A percentile compares a stretch with the other conserved stretches of the same genome.
phyloP scores from a whole-genome alignment of 148 eudicot species.

The Fagopyrum homotropicum region DNA sequence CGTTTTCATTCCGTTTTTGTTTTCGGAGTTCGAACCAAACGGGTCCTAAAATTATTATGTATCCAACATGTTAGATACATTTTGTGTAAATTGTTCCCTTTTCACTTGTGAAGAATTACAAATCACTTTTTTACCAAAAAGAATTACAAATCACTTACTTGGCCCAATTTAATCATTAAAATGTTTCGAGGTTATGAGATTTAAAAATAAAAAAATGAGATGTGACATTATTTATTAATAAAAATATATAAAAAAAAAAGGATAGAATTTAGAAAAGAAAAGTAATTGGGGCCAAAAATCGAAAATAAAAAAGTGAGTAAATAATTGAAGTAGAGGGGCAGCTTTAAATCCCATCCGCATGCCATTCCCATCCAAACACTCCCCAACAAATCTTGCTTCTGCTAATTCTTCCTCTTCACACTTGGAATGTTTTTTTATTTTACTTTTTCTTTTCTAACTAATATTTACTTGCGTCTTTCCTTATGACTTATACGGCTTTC shows the following conservation, averaged over 20 bases:
- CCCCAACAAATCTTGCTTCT: constrained; percentile 47
- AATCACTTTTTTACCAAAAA: no score
- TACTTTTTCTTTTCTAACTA: background rate
- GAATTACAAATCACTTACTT: no score
- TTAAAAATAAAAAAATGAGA: no score
- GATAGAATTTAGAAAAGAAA: background rate
- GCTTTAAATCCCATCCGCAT: constrained; percentile 29
- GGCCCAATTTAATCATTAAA: no score
- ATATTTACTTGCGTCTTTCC: background rate
- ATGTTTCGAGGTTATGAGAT: no score
- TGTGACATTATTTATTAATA: no score
- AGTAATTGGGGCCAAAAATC: background rate
- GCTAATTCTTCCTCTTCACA: background rate
- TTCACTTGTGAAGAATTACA: no score
- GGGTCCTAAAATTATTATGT: no score
- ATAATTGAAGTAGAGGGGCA: constrained; percentile 6
- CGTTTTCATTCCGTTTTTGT: no score
- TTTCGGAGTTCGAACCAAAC: no score
- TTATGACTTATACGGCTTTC: background rate
- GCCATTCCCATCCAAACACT: constrained; percentile 63
- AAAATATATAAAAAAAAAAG: background rate
- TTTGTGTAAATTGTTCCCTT: no score
- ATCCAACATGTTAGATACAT: no score
- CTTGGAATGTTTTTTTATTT: constrained; percentile 8
- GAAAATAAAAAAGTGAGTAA: background rate